phyloP scores from a whole-genome alignment of 495 filamentous ascomycete species.

The Xylaria venustula region DNA sequence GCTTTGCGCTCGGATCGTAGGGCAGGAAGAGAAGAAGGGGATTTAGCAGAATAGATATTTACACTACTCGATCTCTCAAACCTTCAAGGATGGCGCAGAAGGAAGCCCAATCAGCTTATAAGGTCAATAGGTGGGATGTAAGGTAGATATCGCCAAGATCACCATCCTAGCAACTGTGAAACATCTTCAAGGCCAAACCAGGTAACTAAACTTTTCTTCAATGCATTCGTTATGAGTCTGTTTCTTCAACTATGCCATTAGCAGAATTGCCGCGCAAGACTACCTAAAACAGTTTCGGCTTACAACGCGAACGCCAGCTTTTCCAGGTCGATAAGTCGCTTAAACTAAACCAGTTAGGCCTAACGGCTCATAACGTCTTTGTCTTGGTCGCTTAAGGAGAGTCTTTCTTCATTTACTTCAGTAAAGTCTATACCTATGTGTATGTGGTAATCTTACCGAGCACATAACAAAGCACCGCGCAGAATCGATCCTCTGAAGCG shows the following conservation, averaged over 20 bases:
- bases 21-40: background rate
- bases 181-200: background rate
- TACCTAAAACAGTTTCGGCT: too few species aligned
- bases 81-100: background rate
- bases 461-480: background rate
- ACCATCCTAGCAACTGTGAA: constrained; percentile 6
- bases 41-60: too few species aligned
- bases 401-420: too few species aligned
- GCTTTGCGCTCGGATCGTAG: background rate
- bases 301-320: too few species aligned
- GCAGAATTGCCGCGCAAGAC: background rate
- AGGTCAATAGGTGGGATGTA: background rate
- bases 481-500: background rate
- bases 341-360: too few species aligned
- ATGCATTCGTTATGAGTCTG: background rate
- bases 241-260: background rate
- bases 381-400: too few species aligned
- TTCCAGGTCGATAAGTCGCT: too few species aligned
- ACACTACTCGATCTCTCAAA: background rate
- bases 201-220: constrained; percentile 1
- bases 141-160: background rate
- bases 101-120: background rate
- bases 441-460: background rate
- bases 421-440: too few species aligned
- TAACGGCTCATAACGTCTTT: background rate